Evolutionary conservation across 345 rosid genomes (phyloP).

Genomic region (Hevea brasiliensis): DNA sequence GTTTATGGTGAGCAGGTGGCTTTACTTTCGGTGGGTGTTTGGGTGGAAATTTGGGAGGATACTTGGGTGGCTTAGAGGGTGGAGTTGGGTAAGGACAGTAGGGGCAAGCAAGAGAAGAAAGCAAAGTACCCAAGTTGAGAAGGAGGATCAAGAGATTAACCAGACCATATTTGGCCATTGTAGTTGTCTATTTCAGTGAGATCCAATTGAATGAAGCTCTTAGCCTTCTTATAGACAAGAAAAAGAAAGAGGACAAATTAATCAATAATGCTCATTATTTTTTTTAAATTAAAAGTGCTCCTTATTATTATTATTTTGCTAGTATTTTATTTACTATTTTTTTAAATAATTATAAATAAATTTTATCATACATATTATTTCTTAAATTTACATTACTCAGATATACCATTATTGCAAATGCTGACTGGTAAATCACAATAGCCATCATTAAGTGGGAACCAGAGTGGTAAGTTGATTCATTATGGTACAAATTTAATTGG

Average conservation of each 20-base stretch:
- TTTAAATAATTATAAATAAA: no score
- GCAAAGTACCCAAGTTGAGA: constrained; percentile 28
- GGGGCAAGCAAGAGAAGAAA: constrained; percentile 44
- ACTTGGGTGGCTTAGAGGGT: constrained; percentile 11
- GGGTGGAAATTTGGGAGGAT: constrained; percentile 30
- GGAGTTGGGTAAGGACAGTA: constrained; percentile 43
- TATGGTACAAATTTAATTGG: no score
- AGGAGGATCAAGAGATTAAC: constrained; percentile 27
- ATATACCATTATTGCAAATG: no score
- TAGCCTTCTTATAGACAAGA: constrained; percentile 2
- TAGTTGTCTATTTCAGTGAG: background rate
- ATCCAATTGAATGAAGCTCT: background rate
- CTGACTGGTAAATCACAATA: no score
- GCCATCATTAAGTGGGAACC: no score
- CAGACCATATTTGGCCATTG: constrained; percentile 18
- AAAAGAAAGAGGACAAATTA: background rate
- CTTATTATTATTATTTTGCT: no score
- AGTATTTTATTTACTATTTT: no score
- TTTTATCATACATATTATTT: no score
- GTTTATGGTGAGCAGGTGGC: constrained; percentile 10
- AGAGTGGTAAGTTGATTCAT: no score
- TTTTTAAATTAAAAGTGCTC: no score
- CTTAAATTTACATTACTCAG: no score
- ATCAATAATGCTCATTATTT: background rate
- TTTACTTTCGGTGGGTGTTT: constrained; percentile 19